A percentile compares a stretch with the other conserved stretches of the same genome.
Conservation (phyloP, 257 asterid species). For the Solanum chilense region DNA sequence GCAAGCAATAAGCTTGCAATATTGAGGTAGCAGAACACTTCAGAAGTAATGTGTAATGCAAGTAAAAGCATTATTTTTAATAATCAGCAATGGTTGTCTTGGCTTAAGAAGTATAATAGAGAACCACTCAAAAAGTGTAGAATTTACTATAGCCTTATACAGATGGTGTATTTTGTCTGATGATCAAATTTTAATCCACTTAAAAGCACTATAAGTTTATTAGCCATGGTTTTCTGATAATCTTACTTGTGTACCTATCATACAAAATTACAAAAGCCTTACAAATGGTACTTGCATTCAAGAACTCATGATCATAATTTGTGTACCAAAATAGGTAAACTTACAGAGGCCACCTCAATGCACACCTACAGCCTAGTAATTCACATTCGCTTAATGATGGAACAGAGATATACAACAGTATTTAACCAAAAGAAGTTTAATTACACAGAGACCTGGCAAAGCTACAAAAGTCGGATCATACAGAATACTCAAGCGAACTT, state of each 20-base stretch:
- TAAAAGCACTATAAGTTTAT: not conserved
- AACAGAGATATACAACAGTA: not conserved
- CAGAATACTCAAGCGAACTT: constrained; percentile 33
- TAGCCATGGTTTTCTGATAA: not conserved
- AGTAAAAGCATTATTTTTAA: not conserved
- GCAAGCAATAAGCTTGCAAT: not conserved
- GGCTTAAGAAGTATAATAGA: not conserved
- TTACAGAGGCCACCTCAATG: not conserved
- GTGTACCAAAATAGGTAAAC: not conserved
- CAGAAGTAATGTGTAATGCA: not conserved
- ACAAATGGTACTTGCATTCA: not conserved
- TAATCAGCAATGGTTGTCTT: not conserved
- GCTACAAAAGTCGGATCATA: constrained; percentile 19
- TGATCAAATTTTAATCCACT: not conserved
- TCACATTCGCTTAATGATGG: constrained; percentile 4
- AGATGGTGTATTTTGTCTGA: not conserved
- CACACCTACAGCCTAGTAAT: constrained; percentile 13
- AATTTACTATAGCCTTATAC: not conserved
- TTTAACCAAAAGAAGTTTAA: constrained; percentile 4
- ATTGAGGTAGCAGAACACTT: not conserved
- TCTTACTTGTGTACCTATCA: not conserved
- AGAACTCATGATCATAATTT: constrained; percentile 11
- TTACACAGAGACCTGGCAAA: constrained; percentile 28
- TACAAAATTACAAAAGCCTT: not conserved
- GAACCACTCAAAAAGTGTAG: not conserved